A percentile compares a stretch with the other conserved stretches of the same genome.
Conservation (phyloP, 2,329 filamentous ascomycete genomes). For the Moelleriella libera region DNA sequence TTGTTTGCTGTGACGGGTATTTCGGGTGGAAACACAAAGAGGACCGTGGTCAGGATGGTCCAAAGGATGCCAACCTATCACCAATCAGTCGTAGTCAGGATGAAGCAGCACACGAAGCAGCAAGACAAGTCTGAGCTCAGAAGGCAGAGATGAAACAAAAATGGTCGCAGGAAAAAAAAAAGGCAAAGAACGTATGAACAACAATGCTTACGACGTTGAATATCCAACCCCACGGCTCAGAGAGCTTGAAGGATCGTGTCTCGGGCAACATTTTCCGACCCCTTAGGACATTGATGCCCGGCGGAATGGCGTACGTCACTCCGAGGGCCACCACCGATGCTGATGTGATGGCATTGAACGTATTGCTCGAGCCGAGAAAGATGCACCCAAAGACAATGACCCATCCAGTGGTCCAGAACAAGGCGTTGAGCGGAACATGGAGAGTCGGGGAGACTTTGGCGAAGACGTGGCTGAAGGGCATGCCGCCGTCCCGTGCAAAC, state of each 20-base stretch:
- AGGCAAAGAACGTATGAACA: neutral
- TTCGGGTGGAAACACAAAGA: conserved; percentile 61
- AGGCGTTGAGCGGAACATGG: conserved; percentile 52
- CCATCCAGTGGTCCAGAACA: conserved; percentile 44
- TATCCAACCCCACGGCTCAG: conserved; percentile 20
- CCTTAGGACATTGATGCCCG: conserved; percentile 52
- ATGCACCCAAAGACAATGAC: conserved; percentile 58
- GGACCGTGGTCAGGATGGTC: conserved; percentile 54
- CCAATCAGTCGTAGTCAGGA: neutral
- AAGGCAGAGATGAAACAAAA: too few species aligned
- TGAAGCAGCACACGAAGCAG: neutral
- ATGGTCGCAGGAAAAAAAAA: too few species aligned
- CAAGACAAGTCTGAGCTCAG: too few species aligned
- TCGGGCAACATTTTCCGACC: conserved; percentile 53
- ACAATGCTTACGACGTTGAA: conserved; percentile 12
- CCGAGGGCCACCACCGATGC: conserved; percentile 61
- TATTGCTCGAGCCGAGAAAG: conserved; percentile 50
- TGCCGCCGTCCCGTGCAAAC: conserved; percentile 49
- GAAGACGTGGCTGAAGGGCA: conserved; percentile 49
- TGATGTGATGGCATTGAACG: conserved; percentile 60
- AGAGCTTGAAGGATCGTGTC: conserved; percentile 20
- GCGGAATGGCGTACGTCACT: conserved; percentile 62
- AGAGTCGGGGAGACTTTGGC: conserved; percentile 46
- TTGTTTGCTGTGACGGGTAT: conserved; percentile 48
- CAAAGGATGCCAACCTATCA: conserved; percentile 41